A percentile compares a stretch with the other conserved stretches of the same genome.
phyloP scores from a whole-genome alignment of 2,329 filamentous ascomycete genomes.

The Pyrenochaeta sp. region DNA sequence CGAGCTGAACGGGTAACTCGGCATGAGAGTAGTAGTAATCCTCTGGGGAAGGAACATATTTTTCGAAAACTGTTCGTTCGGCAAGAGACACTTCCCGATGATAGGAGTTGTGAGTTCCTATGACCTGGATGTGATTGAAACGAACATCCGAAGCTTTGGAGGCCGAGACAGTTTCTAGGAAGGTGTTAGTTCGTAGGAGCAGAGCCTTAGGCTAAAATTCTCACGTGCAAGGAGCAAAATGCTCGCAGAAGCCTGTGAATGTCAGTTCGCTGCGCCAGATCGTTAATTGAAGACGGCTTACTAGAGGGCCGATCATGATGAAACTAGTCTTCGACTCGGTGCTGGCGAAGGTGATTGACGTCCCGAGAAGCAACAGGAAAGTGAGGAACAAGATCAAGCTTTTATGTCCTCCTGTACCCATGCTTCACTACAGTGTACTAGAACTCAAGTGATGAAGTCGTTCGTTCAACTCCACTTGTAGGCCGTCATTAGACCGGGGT shows the following conservation, averaged over 20 bases:
- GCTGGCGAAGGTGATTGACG: not conserved
- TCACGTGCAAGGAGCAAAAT: slow-evolving; percentile 29
- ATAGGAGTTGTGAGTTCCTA: slow-evolving; percentile 62
- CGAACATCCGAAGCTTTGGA: slow-evolving; percentile 43
- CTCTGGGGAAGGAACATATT: slow-evolving; percentile 46
- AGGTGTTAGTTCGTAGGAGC: slow-evolving; percentile 5
- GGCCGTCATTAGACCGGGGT: no score
- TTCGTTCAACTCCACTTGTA: not conserved
- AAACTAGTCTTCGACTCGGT: not conserved
- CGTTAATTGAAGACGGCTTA: no score
- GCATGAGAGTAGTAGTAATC: slow-evolving; percentile 60
- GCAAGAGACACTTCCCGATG: slow-evolving; percentile 55
- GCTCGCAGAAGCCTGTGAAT: slow-evolving; percentile 20
- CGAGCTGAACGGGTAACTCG: slow-evolving; percentile 53
- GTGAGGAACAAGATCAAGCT: slow-evolving; percentile 11
- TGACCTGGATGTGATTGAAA: slow-evolving; percentile 61
- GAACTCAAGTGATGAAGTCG: slow-evolving; percentile 7
- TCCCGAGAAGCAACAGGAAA: slow-evolving; percentile 4
- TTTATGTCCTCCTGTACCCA: slow-evolving; percentile 18
- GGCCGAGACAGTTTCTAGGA: slow-evolving; percentile 19
- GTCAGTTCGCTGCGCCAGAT: no score
- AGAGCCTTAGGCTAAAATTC: not conserved
- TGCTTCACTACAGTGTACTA: slow-evolving; percentile 13
- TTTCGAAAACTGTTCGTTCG: slow-evolving; percentile 53
- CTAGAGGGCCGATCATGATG: slow-evolving; percentile 22